Evolutionary conservation across 2,329 filamentous ascomycete genomes (phyloP).

Genomic region (Akanthomyces lecanii): DNA sequence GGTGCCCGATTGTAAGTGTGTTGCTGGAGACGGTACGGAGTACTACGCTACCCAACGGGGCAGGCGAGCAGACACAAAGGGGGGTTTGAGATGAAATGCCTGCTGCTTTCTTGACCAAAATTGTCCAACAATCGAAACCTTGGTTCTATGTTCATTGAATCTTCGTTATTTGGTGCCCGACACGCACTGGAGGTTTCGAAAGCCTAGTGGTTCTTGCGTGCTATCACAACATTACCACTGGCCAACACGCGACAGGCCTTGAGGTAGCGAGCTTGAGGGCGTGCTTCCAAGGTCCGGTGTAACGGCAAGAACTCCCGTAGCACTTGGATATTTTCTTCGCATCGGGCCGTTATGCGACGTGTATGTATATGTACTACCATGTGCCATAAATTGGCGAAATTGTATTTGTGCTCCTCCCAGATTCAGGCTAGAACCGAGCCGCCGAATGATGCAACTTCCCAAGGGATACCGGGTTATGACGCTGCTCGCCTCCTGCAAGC

Average conservation of each 20-base stretch:
- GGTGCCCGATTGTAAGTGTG: background rate
- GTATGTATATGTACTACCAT: background rate
- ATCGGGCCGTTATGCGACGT: conserved; percentile 12
- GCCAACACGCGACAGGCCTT: background rate
- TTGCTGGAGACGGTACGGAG: background rate
- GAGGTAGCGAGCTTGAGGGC: background rate
- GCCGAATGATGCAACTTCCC: background rate
- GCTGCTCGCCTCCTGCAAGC: background rate
- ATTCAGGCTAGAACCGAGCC: background rate
- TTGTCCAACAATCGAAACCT: background rate
- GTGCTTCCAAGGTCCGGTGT: background rate
- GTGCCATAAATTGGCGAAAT: background rate
- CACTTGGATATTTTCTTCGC: conserved; percentile 1
- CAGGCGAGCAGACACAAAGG: background rate
- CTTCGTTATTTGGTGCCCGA: background rate
- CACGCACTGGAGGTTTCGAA: background rate
- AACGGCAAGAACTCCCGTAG: background rate
- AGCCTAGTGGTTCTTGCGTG: background rate
- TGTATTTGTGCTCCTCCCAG: background rate
- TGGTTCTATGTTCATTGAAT: background rate
- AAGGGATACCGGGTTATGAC: background rate
- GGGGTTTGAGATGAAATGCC: background rate
- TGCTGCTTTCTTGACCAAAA: background rate
- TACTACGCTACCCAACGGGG: background rate
- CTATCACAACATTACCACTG: background rate